Conservation (phyloP, 345 rosid species). For the Carallia pectinifolia region DNA sequence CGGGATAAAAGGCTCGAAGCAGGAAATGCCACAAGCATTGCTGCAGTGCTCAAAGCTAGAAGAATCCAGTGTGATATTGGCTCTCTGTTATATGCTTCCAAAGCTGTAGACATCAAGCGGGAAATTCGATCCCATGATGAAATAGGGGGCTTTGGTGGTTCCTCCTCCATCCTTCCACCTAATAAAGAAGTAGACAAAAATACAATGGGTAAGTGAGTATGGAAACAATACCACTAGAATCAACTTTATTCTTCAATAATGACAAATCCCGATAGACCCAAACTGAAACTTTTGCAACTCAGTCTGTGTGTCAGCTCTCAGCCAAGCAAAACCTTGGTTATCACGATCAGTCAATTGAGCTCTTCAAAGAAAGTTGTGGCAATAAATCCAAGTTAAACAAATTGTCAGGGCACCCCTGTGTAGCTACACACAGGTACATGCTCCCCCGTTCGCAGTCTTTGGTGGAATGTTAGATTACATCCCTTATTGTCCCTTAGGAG, state of each 20-base stretch:
- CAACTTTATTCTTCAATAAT: conserved; percentile 47
- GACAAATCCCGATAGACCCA: conserved; percentile 53
- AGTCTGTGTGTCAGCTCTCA: no score
- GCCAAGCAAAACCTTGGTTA: no score
- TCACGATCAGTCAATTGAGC: no score
- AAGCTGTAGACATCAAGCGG: conserved; percentile 25
- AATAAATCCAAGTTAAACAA: no score
- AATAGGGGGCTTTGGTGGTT: conserved; percentile 19
- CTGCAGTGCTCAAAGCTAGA: conserved; percentile 42
- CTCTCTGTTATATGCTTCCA: conserved; percentile 53
- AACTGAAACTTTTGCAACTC: background rate
- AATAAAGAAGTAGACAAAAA: conserved; percentile 31
- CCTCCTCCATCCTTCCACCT: conserved; percentile 41
- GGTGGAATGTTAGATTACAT: no score
- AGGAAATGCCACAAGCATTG: conserved; percentile 77
- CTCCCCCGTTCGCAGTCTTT: no score
- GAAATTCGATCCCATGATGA: conserved; percentile 32
- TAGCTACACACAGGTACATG: no score
- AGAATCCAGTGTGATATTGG: conserved; percentile 80
- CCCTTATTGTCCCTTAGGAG: no score
- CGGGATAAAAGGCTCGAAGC: conserved; percentile 78
- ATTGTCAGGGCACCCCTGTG: no score
- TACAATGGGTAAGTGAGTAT: conserved; percentile 48
- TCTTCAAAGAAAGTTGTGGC: no score
- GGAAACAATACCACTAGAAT: background rate